Conservation (phyloP, 1,284 basidiomycete genomes). For the Ganoderma lingzhi region DNA sequence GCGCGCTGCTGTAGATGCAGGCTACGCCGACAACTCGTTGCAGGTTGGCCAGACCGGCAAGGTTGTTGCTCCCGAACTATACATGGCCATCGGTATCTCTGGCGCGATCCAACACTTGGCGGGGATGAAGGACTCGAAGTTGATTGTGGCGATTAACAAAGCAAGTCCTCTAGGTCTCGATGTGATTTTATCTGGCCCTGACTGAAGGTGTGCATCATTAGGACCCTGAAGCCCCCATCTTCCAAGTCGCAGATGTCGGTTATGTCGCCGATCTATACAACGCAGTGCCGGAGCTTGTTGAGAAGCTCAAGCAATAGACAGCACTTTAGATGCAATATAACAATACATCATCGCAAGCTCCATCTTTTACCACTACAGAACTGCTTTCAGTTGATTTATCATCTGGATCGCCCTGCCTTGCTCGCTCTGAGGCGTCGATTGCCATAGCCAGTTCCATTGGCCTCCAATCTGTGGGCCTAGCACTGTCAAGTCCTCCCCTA, state of each 20-base stretch:
- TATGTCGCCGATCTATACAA: constrained; percentile 94
- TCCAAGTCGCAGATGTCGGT: constrained; percentile 97
- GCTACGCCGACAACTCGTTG: constrained; percentile 97
- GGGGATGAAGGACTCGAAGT: constrained; percentile 99
- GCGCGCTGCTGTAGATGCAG: constrained; percentile 97
- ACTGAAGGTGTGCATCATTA: constrained; percentile 41
- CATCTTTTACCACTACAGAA: constrained; percentile 3
- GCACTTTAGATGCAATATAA: not conserved
- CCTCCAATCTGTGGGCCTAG: constrained; percentile 35
- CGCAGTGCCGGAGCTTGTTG: constrained; percentile 86
- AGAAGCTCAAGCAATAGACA: constrained; percentile 71
- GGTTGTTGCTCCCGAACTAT: constrained; percentile 93
- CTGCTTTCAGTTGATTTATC: constrained; percentile 13
- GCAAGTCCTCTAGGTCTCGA: constrained; percentile 45
- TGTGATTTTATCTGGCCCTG: not conserved
- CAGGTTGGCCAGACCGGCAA: constrained; percentile 99
- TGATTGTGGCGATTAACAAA: constrained; percentile 99
- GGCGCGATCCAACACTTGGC: constrained; percentile 99
- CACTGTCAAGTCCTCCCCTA: constrained; percentile 29
- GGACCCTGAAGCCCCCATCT: constrained; percentile 98
- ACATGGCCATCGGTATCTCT: constrained; percentile 96
- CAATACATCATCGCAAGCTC: not conserved
- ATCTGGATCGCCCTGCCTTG: constrained; percentile 26
- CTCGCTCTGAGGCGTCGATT: constrained; percentile 35
- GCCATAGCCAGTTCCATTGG: constrained; percentile 40